Evolutionary conservation across 1,139 yeast genomes (phyloP), one percentile per base, ranked within the genome.

Genomic region (Hansenula sp.): DNA sequence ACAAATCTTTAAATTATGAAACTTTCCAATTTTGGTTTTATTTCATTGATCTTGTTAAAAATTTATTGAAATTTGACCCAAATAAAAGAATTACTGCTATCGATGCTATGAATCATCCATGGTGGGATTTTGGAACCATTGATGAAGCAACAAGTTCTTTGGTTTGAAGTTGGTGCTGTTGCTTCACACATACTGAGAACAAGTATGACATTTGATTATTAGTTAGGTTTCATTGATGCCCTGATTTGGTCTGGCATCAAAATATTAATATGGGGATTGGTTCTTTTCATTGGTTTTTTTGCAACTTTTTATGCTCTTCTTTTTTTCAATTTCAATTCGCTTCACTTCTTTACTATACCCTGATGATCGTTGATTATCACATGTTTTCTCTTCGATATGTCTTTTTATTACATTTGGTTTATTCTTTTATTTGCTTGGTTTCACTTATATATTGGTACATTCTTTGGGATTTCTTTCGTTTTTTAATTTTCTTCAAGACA

Each of bases 1-100:
- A 50, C 34, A 48, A 49, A 18, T 55, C 59, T 28, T 46, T 66
- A 36, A 66, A 68, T 44, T 59, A 58, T 46, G 76, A 72, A 45
- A 79, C 81, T 47, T 83, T 84, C 60, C 74, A 81, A 32, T 85
- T 85, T 58, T 85, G 93, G 93, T 85, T 78, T 73, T 77, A 76
- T 63, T 84, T 83, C 57, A 73, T 84, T 48, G 93, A 85, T 62
- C 67, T 85, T 55, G 68, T 84, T 40, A 73, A 76, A 48, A 75
- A 74, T 51, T 67, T 84, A 64, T 75, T 85, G 53, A 76, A 74
- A 41, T 79, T 80, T 40, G 80, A 84, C 59, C 91, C 93, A 4
- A 63, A 71, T 1, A 73, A 76, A 48, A 67, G 94, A 56, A 70
- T 84, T 36, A 75, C 79, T 6, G 91, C 91, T 2, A 68, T 72